Evolutionary conservation across 1,284 basidiomycete genomes (phyloP), one percentile per base, ranked within the genome.

Genomic region (Ceratobasidium sp.): DNA sequence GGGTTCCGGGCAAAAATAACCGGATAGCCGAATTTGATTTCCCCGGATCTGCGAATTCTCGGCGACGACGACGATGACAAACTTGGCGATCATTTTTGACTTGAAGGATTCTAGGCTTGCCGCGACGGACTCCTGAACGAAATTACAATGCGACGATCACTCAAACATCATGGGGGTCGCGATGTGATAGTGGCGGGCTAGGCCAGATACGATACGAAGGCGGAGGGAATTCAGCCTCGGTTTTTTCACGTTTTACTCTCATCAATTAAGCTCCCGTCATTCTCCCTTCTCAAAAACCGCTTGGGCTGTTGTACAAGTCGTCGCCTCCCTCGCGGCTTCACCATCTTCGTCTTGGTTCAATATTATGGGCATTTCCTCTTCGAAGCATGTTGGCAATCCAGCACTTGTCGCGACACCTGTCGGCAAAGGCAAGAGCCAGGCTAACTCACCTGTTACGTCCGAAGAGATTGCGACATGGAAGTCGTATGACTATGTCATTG

Each of bases 401-500:
- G 62, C 59, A n/a, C 48, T 10, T 10, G 62, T 65, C 38, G 71
- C 71, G 3, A 75, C 71, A 16, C 16, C 59, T n/a, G 38, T 48
- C 33, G 3, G 20, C 12, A 14, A 27, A 35, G 20, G 52, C 48
- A 44, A 60, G n/a, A 14, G 3, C 38, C 35, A 33, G 18, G n/a
- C 27, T 18, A 55, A 33, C 46, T 64, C 30, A 1, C 64, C 50
- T 27, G 71, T 75, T 3, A 44, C 71, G 50, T 23, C 59, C 12
- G 71, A 75, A 16, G 71, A 75, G 14, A 44, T 75, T 18, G 71
- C 57, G 46, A 52, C 71, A 1, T 75, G 60, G 60, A 75, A 65
- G 44, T 64, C 59, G 16, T 75, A 62, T 12, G 71, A 75, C 48
- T 75, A 75, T 65, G 60, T 75, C 33, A 75, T 75, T 33, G 60